phyloP scores from a whole-genome alignment of 2,329 filamentous ascomycete genomes.

The Arthrinium puccinioides region DNA sequence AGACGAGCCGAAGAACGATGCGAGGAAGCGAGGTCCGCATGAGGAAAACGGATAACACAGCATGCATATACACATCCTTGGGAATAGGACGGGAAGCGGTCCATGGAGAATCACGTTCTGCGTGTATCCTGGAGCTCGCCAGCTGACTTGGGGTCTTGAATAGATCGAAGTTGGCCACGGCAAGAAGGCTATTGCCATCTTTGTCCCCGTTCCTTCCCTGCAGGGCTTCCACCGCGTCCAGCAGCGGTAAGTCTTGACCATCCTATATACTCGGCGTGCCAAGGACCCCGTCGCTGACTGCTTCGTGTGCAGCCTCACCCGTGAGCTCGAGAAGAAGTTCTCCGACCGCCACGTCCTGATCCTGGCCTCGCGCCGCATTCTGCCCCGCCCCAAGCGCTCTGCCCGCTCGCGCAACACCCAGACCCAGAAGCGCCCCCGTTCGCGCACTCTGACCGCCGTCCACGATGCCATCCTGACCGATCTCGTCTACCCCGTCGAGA shows the following conservation, averaged over 20 bases:
- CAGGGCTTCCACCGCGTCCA: slow-evolving; percentile 98
- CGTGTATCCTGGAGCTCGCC: slow-evolving; percentile 62
- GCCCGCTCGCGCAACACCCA: slow-evolving; percentile 92
- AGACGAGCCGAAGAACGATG: slow-evolving; percentile 11
- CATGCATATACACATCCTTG: slow-evolving; percentile 24
- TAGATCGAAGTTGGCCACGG: slow-evolving; percentile 99
- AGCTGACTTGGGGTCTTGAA: slow-evolving; percentile 62
- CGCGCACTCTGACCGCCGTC: slow-evolving; percentile 94
- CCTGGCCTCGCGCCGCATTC: slow-evolving; percentile 96
- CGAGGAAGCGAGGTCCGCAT: slow-evolving; percentile 11
- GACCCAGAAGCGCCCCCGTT: slow-evolving; percentile 98
- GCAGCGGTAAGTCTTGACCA: slow-evolving; percentile 73
- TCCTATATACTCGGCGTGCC: not conserved
- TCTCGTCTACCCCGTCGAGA: slow-evolving; percentile 99
- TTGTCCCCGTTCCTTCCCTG: slow-evolving; percentile 99
- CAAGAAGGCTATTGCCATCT: slow-evolving; percentile 99
- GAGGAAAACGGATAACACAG: slow-evolving; percentile 12
- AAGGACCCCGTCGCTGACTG: too few species aligned
- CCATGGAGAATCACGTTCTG: slow-evolving; percentile 48
- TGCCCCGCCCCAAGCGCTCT: slow-evolving; percentile 97
- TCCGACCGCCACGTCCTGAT: slow-evolving; percentile 99
- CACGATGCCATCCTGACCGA: slow-evolving; percentile 98
- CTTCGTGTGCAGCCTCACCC: slow-evolving; percentile 66
- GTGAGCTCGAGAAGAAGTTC: slow-evolving; percentile 99
- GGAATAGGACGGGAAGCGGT: slow-evolving; percentile 72